Evolutionary conservation across 176 grass and related monocot species (phyloP), one percentile per base, ranked within the genome.

Genomic region (Eleusine coracana): DNA sequence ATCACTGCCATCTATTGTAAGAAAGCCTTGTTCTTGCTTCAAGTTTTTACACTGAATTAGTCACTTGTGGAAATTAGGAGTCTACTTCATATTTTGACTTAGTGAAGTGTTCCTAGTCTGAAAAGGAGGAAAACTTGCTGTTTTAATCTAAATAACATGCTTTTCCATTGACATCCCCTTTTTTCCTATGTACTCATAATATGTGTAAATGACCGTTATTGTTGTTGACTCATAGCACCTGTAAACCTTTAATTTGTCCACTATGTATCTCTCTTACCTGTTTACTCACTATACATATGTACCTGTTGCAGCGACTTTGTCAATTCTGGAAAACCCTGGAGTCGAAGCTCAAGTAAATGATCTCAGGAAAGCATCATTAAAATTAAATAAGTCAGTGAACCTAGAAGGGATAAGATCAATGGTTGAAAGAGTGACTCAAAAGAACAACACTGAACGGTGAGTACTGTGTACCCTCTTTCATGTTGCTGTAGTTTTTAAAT

Each of bases 1-100:
- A 90, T 98, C 65, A 90, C 81, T 60, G 80, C 84, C 20, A 78
- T 98, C 11, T 79, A 81, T 41, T 86, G 95, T 98, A 91, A 90
- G 88, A 1, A 42, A 49, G 60, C 6, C 14, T 62, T 73, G 27
- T 39, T 73, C 34, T 66, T 68, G 2, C 46, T n/a, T 20, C 34
- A 37, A 36, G 17, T 65, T 8, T 46, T n/a, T 23, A 55, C 66
- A 7, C 39, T 20, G n/a, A 45, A 36, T n/a, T 73, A 52, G 12
- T 58, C 67, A 23, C 7, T 66, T 6, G 0, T 41, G 66, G 59
- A 59, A 31, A 63, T 18, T 13, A 68, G 17, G 21, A 60, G 6
- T 11, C 20, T 79, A 44, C 8, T 3, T 10, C 41, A n/a, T 62
- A n/a, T 34, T 34, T 34, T 2, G 31, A 34, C 40, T 76, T 41